Percentiles rank a stretch among this genome's conserved stretches.
Conservation (phyloP, 805 yeast species). For the Tetrapisispora namnaoensis region DNA sequence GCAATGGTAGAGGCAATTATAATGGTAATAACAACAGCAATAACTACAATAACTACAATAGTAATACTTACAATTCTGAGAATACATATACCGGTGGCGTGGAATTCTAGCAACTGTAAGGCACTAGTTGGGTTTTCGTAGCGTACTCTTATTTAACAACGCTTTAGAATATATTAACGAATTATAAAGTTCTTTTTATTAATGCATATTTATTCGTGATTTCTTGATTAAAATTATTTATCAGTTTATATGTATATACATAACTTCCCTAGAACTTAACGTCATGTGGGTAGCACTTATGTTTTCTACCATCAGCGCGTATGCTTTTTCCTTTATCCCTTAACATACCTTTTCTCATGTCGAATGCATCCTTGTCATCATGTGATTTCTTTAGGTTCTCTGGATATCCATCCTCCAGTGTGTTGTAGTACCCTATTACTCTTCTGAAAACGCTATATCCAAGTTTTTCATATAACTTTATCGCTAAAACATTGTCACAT, state of each 20-base stretch:
- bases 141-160: neutral
- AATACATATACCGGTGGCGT: neutral
- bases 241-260: neutral
- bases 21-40: slow-evolving; percentile 6
- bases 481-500: slow-evolving; percentile 72
- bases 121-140: neutral
- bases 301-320: slow-evolving; percentile 50
- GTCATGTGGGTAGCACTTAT: slow-evolving; percentile 57
- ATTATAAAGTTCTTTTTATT: neutral
- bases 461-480: slow-evolving; percentile 70
- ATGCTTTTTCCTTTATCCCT: slow-evolving; percentile 47
- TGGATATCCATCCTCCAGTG: slow-evolving; percentile 37
- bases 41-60: neutral
- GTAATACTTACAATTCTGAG: neutral
- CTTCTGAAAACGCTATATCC: slow-evolving; percentile 81
- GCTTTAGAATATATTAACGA: neutral
- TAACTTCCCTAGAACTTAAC: slow-evolving; percentile 37
- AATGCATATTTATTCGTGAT: neutral
- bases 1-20: slow-evolving; percentile 16
- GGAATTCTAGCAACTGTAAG: neutral
- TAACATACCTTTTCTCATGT: slow-evolving; percentile 61
- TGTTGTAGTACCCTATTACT: slow-evolving; percentile 80
- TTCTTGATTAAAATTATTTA: neutral
- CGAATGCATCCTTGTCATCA: slow-evolving; percentile 80
- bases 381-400: slow-evolving; percentile 34